A percentile compares a stretch with the other conserved stretches of the same genome.
Evolutionary conservation across 208 protist species (phyloP).

Genomic region (Kentomonas sorsogonicus): DNA sequence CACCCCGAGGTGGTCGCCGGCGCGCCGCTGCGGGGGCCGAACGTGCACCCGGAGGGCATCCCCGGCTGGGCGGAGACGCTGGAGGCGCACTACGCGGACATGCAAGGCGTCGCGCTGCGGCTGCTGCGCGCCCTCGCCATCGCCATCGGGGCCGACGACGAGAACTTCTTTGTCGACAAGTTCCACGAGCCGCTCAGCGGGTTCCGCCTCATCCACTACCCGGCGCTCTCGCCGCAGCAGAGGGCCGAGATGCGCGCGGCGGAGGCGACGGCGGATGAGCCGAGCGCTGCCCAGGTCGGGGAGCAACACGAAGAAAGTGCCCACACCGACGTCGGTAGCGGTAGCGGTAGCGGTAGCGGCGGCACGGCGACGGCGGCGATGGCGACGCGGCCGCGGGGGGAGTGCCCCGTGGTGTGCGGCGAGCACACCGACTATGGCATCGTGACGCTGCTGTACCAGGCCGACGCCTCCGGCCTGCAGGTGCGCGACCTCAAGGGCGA

Average conservation of each 20-base stretch:
- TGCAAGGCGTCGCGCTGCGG: constrained; percentile 37
- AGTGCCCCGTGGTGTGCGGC: constrained; percentile 47
- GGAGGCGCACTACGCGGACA: constrained; percentile 55
- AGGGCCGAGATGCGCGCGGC: too few relatives aligned
- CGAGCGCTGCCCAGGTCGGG: too few relatives aligned
- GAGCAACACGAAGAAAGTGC: too few relatives aligned
- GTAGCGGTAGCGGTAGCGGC: too few relatives aligned
- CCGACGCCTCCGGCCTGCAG: constrained; percentile 45
- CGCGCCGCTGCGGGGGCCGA: constrained; percentile 54
- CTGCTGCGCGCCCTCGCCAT: constrained; percentile 62
- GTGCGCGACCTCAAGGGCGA: constrained; percentile 47
- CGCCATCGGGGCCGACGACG: constrained; percentile 41
- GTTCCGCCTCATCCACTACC: constrained; percentile 79
- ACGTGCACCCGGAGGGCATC: constrained; percentile 45
- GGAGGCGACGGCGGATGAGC: too few relatives aligned
- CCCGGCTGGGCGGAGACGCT: constrained; percentile 47
- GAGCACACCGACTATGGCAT: constrained; percentile 81
- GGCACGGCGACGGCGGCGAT: too few relatives aligned
- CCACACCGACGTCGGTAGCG: too few relatives aligned
- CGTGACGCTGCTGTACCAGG: constrained; percentile 78
- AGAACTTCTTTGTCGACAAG: constrained; percentile 53
- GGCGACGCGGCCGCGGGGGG: constrained; percentile 28
- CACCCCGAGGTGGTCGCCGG: constrained; percentile 54
- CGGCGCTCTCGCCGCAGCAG: too few relatives aligned
- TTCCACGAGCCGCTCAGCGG: constrained; percentile 61